Base-by-base conservation (phyloP, 441 rosid genomes). In the Geranium incanum region DNA sequence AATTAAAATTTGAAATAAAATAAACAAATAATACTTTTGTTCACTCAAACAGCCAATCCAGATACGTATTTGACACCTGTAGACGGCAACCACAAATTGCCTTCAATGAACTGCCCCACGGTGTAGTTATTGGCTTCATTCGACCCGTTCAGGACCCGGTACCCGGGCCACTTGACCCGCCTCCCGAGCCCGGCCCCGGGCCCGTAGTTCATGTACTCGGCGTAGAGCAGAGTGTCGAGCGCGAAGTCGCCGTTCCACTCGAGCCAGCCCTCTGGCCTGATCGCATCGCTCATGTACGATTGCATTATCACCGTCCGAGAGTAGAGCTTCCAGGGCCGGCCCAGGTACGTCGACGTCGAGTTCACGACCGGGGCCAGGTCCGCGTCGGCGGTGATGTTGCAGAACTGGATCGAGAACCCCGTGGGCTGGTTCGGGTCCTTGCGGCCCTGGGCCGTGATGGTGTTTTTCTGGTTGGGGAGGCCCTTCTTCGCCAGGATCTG, bases 121-220 rank as follows among this genome's bases (percentile, higher is more conserved):
- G 83, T 84, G 74, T 84, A 87, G 72, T 77, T 79, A 28, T 68
- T 21, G 0, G 91, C 87, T 74, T 78, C 87, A 0, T 37, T 48
- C 1, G 74, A 74, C 60, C 33, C 77, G 23, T 67, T 66, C 1
- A 84, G 81, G 15, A 75, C 76, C 57, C 70, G 69, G 33, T 74
- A 86, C 62, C 88, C 86, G 6, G 87, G 76, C 90, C 90, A 86
- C 21, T 75, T 71, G 55, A 86, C 87, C 62, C 90, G 76, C 11
- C 67, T 65, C 0, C 77, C 77, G 13, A 80, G 74, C 36, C 77
- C 78, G 5, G 90, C 70, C 15, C 88, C 85, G 0, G 81, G 72
- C 0, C 90, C 88, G 16, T 65, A 55, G 69, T 86, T 86, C 83
- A 39, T 68, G 69, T 83, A 86, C 83, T 86, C 89, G 38, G 86